A percentile compares a stretch with the other conserved stretches of the same genome.
phyloP scores from a whole-genome alignment of 345 rosid genomes.

The Brassica rapa region DNA sequence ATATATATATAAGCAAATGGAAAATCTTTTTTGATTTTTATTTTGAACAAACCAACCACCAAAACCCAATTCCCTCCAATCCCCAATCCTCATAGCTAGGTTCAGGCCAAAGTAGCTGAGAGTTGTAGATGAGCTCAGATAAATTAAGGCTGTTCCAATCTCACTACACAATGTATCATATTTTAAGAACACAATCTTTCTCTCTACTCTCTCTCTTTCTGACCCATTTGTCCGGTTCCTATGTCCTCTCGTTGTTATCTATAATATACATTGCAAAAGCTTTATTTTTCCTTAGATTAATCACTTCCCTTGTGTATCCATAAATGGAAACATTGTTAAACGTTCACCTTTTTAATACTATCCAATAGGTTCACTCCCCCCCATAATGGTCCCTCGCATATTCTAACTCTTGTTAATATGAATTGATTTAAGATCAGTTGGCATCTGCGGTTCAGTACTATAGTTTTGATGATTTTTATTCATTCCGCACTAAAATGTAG shows the following conservation, averaged over 20 bases:
- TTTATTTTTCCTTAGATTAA: constrained; percentile 35
- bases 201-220: constrained; percentile 43
- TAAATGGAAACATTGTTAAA: constrained; percentile 43
- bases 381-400: constrained; percentile 31
- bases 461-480: constrained; percentile 3
- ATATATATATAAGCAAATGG: neutral
- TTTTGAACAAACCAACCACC: constrained; percentile 30
- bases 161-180: constrained; percentile 51
- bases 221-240: constrained; percentile 37
- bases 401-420: constrained; percentile 27
- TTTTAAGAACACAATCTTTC: constrained; percentile 45
- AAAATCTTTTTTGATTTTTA: constrained; percentile 4
- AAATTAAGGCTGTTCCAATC: constrained; percentile 62
- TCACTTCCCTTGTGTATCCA: constrained; percentile 41
- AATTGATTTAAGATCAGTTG: constrained; percentile 17
- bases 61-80: constrained; percentile 39
- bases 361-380: constrained; percentile 21
- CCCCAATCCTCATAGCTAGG: constrained; percentile 46
- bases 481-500: constrained; percentile 8
- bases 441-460: constrained; percentile 34
- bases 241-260: constrained; percentile 40
- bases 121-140: constrained; percentile 59
- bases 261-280: constrained; percentile 17
- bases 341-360: constrained; percentile 22
- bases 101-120: constrained; percentile 81